These are phyloP conservation scores for Candida maesae DNA, from an alignment of 805 yeast genomes.

Conservation along the genomic window DNA sequence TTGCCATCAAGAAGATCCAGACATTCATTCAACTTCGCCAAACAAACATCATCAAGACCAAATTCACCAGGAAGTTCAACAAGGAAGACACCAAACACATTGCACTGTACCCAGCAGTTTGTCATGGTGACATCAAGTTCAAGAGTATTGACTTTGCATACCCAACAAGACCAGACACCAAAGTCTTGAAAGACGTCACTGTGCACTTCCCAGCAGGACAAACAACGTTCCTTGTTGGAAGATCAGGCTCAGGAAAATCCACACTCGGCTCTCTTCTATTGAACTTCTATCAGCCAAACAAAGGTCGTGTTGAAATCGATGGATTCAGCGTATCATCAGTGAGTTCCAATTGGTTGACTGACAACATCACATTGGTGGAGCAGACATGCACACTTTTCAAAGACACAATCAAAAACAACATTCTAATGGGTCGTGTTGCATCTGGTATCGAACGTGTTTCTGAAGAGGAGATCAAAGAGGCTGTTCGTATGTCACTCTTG, in stretches of 20 bases:
- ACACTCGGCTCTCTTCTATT: slow-evolving; percentile 64
- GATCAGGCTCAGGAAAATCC: slow-evolving; percentile 93
- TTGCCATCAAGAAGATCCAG: slow-evolving; percentile 54
- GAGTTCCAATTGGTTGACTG: slow-evolving; percentile 48
- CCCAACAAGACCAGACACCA: slow-evolving; percentile 47
- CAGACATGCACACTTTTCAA: slow-evolving; percentile 67
- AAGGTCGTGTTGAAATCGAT: slow-evolving; percentile 60
- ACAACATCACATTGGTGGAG: slow-evolving; percentile 68
- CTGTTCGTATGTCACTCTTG: slow-evolving; percentile 51
- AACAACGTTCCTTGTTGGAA: slow-evolving; percentile 70
- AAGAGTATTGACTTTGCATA: slow-evolving; percentile 59
- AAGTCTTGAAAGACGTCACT: slow-evolving; percentile 45
- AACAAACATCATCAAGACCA: slow-evolving; percentile 7
- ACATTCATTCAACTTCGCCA: slow-evolving; percentile 32
- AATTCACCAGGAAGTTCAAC: slow-evolving; percentile 9
- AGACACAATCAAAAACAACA: slow-evolving; percentile 58
- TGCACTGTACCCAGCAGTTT: slow-evolving; percentile 24
- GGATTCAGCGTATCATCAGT: slow-evolving; percentile 43
- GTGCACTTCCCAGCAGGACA: slow-evolving; percentile 42
- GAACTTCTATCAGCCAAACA: slow-evolving; percentile 46
- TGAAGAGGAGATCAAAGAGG: slow-evolving; percentile 34
- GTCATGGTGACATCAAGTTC: slow-evolving; percentile 52
- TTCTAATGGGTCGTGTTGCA: slow-evolving; percentile 45
- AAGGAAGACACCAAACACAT: slow-evolving; percentile 16
- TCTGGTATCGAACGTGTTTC: slow-evolving; percentile 22